phyloP scores from a whole-genome alignment of 352 stramenopile species.

The Heterotrichella gracilis region DNA sequence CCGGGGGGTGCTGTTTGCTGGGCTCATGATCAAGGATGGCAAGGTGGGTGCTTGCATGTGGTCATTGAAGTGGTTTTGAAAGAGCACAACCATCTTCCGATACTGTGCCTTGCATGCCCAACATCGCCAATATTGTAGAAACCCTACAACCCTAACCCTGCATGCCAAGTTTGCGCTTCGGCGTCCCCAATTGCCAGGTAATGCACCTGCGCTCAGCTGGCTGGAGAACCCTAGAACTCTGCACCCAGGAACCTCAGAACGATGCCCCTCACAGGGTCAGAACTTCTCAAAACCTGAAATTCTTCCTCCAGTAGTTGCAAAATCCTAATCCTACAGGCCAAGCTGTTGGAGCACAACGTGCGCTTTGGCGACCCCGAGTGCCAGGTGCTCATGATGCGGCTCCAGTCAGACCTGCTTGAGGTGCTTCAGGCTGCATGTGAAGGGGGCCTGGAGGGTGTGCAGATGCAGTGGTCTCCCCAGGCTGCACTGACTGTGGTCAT shows the following conservation, averaged over 20 bases:
- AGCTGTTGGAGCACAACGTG: slow-evolving; percentile 97
- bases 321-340: too few relatives aligned
- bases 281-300: too few relatives aligned
- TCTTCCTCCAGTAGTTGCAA: too few relatives aligned
- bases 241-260: too few relatives aligned
- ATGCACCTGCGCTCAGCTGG: too few relatives aligned
- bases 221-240: too few relatives aligned
- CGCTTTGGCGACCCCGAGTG: slow-evolving; percentile 96
- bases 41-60: too few relatives aligned
- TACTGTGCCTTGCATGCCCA: background rate
- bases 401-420: slow-evolving; percentile 81
- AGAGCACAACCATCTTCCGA: slow-evolving; percentile 24
- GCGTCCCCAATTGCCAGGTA: too few relatives aligned
- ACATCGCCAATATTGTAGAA: background rate
- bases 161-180: too few relatives aligned
- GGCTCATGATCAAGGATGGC: slow-evolving; percentile 96
- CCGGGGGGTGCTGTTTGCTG: slow-evolving; percentile 82
- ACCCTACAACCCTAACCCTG: too few relatives aligned
- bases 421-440: slow-evolving; percentile 74
- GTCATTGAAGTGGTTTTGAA: too few relatives aligned
- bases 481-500: slow-evolving; percentile 74
- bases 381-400: slow-evolving; percentile 75
- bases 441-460: slow-evolving; percentile 38
- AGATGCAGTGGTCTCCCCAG: slow-evolving; percentile 38
- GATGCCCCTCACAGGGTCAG: too few relatives aligned